A percentile compares a stretch with the other conserved stretches of the same genome.
These are phyloP conservation scores for Xanthoceras sorbifolium DNA, from an alignment of 345 rosid species.

Conservation along the genomic window DNA sequence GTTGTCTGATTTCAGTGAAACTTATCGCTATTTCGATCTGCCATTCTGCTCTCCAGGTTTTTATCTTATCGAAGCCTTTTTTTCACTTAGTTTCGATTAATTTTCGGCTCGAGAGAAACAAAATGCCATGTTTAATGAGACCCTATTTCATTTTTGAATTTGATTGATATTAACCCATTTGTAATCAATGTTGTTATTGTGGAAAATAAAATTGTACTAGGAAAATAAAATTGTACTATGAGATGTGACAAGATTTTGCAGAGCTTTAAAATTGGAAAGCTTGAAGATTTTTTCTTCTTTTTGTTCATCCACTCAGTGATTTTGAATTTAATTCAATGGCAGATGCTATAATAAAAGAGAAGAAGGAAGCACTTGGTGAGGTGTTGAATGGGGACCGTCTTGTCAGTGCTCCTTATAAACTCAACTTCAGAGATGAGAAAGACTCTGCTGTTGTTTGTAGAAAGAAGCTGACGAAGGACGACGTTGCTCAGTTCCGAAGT, in stretches of 20 bases:
- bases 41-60: slow-evolving; percentile 78
- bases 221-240: neutral
- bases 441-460: slow-evolving; percentile 64
- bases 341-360: slow-evolving; percentile 67
- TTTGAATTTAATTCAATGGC: slow-evolving; percentile 13
- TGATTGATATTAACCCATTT: neutral
- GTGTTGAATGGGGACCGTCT: slow-evolving; percentile 84
- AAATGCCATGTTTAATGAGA: neutral
- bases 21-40: slow-evolving; percentile 81
- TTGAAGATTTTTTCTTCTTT: neutral
- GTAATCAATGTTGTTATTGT: neutral
- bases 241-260: neutral
- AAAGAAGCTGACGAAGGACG: slow-evolving; percentile 55
- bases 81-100: neutral
- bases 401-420: slow-evolving; percentile 83
- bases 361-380: slow-evolving; percentile 92
- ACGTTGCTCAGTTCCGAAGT: slow-evolving; percentile 58
- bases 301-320: neutral
- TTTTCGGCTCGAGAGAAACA: neutral
- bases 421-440: slow-evolving; percentile 67
- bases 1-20: slow-evolving; percentile 58
- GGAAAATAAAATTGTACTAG: neutral
- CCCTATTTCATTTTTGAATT: neutral
- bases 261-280: neutral
- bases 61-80: neutral